Evolutionary conservation across 108 stramenopile species (phyloP), one percentile per base, ranked within the genome.

Genomic region (Discostella stelligeroides): DNA sequence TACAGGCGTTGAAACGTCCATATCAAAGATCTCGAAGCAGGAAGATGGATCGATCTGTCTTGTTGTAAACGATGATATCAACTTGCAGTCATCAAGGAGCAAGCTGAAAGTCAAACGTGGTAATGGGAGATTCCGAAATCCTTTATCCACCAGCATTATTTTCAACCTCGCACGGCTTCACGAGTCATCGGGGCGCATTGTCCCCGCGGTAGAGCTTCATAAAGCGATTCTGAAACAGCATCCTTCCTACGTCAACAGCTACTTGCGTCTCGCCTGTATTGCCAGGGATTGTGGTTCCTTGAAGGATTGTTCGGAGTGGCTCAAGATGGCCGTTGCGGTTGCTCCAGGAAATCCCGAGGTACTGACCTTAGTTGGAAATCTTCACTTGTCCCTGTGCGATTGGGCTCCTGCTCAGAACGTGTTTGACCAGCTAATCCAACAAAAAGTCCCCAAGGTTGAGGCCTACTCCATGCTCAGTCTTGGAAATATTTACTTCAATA

Each of bases 401-500:
- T 95, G 89, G 90, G 77, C 74, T 39, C 88, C 88, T 7, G 91
- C 91, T 6, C 94, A 95, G 55, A 75, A 82, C 27, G 86, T 92
- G 4, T 95, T 92, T 61, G 91, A 95, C 59, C 88, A 85, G 56
- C 82, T 95, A 12, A 75, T 95, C 37, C 70, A 66, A 4, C 86
- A 90, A 47, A 89, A 91, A 69, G 84, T 91, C 21, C 85, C 86
- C 9, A 87, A 87, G 55, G 90, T 89, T 11, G 89, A 90, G 80
- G 86, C 89, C 10, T 95, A 95, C 64, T 87, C 94, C 15, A 81
- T 87, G 78, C 79, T 95, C 15, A 87, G 88, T 66, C 66, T 95
- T 43, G 94, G 90, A 23, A 95, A 91, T 53, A 92, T 95, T 39
- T 95, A 95, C 73, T 95, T 95, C 75, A 82, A 85, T 38, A 95